phyloP scores from a whole-genome alignment of 176 grass and related monocot genomes.

The Eleusine indica region DNA sequence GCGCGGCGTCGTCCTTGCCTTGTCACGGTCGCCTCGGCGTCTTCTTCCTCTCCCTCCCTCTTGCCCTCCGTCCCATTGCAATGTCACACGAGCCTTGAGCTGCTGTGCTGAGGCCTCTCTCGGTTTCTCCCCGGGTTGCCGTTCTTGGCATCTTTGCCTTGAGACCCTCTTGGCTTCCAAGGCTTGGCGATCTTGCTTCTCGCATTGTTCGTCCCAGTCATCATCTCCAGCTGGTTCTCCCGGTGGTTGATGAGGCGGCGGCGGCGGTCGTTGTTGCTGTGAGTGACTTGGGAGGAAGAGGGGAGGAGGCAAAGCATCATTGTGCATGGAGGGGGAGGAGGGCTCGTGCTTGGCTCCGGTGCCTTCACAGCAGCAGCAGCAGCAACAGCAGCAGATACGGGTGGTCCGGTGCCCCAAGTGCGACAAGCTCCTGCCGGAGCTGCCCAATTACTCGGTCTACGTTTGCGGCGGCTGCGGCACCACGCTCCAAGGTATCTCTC shows the following conservation, averaged over 20 bases:
- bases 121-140: not conserved
- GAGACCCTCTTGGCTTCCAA: not conserved
- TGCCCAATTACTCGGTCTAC: conserved; percentile 90
- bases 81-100: not conserved
- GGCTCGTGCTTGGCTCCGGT: not conserved
- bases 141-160: not conserved
- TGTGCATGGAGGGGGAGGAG: conserved; percentile 54
- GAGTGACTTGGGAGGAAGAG: not conserved
- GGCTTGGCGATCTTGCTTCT: not conserved
- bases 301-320: not conserved
- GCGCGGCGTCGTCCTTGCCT: conserved; percentile 1
- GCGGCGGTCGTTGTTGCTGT: not conserved
- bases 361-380: not conserved
- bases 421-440: conserved; percentile 92
- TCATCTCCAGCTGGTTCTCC: not conserved
- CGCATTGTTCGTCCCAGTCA: no score
- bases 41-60: conserved; percentile 27
- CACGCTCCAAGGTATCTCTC: conserved; percentile 65
- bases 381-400: conserved; percentile 50
- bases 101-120: not conserved
- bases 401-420: conserved; percentile 95
- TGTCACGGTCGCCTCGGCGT: conserved; percentile 10
- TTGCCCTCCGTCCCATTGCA: not conserved
- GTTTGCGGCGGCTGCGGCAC: conserved; percentile 80
- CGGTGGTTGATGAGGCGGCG: not conserved